These are phyloP conservation scores for Podaxis carcinomalis DNA, from an alignment of 768 basidiomycete species.

Conservation along the genomic window DNA sequence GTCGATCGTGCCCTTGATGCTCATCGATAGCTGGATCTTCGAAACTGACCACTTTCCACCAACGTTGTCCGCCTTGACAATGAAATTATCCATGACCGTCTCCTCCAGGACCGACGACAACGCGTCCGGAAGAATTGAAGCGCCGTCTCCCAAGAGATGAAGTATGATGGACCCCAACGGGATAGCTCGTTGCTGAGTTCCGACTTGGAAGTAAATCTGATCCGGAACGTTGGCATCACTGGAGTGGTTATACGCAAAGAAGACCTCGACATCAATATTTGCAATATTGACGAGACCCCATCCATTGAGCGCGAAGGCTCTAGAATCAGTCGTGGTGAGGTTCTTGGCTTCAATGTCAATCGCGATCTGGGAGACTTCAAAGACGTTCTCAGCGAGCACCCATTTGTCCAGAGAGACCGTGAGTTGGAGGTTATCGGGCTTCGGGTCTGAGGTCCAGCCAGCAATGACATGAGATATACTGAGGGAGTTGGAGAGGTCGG, in stretches of 20 bases:
- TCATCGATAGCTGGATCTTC: background rate
- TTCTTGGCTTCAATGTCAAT: background rate
- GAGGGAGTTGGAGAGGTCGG: background rate
- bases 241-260: background rate
- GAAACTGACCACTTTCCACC: background rate
- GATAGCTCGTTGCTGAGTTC: background rate
- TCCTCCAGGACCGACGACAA: background rate
- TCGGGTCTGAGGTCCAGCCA: background rate
- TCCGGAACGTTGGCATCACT: background rate
- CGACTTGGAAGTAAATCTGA: background rate
- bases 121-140: background rate
- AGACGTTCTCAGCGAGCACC: background rate
- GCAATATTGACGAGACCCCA: background rate
- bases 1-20: background rate
- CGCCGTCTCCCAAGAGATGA: background rate
- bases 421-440: background rate
- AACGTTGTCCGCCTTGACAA: background rate
- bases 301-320: background rate
- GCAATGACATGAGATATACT: background rate
- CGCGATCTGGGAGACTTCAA: background rate
- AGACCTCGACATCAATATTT: background rate
- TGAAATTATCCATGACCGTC: background rate
- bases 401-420: background rate
- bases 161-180: background rate
- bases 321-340: background rate